Base-by-base conservation (phyloP, 2,329 filamentous ascomycete species). In the Dothistroma septosporum region DNA sequence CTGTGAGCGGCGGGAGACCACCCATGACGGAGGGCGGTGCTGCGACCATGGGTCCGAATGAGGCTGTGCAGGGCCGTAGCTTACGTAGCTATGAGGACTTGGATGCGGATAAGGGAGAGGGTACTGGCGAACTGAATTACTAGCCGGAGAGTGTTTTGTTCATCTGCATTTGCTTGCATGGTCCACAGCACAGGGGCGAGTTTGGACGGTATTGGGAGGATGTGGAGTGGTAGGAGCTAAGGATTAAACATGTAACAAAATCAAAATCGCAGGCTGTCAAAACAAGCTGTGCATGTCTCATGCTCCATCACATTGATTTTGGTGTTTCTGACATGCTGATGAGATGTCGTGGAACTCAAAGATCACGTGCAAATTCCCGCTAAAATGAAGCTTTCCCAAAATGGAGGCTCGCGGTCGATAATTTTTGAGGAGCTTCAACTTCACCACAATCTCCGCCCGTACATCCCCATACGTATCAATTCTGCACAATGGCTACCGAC, bases 21-120 rank as follows among this genome's bases (percentile, higher is more conserved):
- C 66, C 63, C 58, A 63, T 69, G 61, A 61, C 61, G 2, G 89
- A 90, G 53, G 88, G 89, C 44, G 88, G 85, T 24, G 86, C 88
- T 57, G 79, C 79, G 35, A 87, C 89, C 2, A 88, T 92, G 62
- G 92, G 92, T 0, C 93, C 94, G 21, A 85, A 90, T 21, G 92
- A 97, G 76, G 93, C 94, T 11, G 92, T 96, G 0, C 91, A 95
- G 68, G 94, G 94, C 5, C 86, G 94, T 60, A 96, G 90, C 63
- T 79, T 99, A 66, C 96, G 96, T 83, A 97, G 91, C 75, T 99
- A 99, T 73, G 95, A 99, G 76, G 94, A 99, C 73, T 80, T 99
- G 24, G 94, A 99, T 78, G 93, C 95, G n/a, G 79, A 78, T 55
- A 66, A 69, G 48, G 77, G 76, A 44, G 75, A 76, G 55, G 90